Percentiles rank a stretch among this genome's conserved stretches.
Conservation (phyloP, 768 basidiomycete species). For the Atractiella rhizophila region DNA sequence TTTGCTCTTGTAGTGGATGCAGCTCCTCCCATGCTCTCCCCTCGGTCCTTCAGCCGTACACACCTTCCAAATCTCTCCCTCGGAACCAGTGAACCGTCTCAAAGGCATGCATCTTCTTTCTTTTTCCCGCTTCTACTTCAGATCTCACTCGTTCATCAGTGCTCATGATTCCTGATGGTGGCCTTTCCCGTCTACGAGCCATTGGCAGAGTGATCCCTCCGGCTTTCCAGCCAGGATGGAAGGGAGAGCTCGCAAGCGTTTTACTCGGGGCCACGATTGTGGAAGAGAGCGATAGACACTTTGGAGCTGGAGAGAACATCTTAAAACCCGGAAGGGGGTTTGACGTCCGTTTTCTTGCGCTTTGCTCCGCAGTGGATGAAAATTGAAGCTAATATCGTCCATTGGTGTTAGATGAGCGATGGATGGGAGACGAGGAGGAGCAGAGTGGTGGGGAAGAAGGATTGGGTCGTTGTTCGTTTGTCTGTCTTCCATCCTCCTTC, state of each 20-base stretch:
- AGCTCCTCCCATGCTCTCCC: constrained; percentile 46
- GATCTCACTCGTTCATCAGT: no score
- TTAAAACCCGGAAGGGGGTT: constrained; percentile 64
- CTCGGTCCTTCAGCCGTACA: constrained; percentile 71
- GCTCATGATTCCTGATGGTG: constrained; percentile 89
- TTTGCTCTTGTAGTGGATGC: constrained; percentile 34
- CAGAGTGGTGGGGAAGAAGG: constrained; percentile 47
- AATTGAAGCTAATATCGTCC: no score
- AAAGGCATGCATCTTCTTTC: constrained; percentile 82
- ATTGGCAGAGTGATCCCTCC: constrained; percentile 42
- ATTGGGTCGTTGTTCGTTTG: constrained; percentile 79
- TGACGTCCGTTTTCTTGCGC: constrained; percentile 2
- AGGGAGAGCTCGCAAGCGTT: constrained; percentile 79
- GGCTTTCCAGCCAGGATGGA: no score
- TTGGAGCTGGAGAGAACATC: constrained; percentile 69
- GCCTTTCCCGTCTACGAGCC: constrained; percentile 77
- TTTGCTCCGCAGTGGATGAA: no score
- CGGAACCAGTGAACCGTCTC: constrained; percentile 22
- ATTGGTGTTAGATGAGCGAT: constrained; percentile 77
- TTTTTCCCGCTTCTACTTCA: no score
- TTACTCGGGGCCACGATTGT: constrained; percentile 68
- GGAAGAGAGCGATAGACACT: constrained; percentile 77
- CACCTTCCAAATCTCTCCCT: constrained; percentile 46
- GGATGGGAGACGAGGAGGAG: constrained; percentile 97
- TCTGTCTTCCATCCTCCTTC: constrained; percentile 23